Conservation (phyloP, 2,329 filamentous ascomycete species). For the Trichoderma atrobrunneum region DNA sequence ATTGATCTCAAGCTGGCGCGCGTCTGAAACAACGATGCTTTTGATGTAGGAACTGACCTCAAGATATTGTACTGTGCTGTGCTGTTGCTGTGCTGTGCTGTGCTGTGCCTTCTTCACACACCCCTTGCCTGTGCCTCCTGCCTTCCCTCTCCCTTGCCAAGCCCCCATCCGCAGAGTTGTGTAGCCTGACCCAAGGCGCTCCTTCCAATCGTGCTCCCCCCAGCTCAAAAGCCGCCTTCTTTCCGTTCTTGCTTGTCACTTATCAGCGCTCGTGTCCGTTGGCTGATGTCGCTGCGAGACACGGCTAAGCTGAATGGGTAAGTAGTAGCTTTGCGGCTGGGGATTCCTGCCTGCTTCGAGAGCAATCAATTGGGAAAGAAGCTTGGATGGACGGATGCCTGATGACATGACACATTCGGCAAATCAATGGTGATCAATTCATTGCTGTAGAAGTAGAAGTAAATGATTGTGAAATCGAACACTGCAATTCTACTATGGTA, state of each 20-base stretch:
- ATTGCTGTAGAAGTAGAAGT: background rate
- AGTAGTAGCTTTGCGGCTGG: background rate
- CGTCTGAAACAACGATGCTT: background rate
- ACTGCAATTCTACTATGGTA: background rate
- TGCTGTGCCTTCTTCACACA: background rate
- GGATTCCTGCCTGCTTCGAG: background rate
- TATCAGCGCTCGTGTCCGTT: background rate
- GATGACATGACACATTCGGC: background rate
- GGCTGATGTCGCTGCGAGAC: background rate
- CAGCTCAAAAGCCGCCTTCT: background rate
- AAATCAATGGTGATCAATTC: background rate
- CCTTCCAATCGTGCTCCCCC: conserved; percentile 3
- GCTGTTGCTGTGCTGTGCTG: too few relatives aligned
- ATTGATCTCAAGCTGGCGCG: background rate
- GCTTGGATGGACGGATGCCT: background rate
- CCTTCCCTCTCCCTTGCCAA: background rate
- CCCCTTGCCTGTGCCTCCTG: background rate
- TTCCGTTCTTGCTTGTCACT: background rate
- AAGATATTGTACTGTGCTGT: background rate
- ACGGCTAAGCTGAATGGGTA: background rate
- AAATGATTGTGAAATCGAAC: background rate
- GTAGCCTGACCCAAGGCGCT: background rate
- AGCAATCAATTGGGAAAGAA: background rate
- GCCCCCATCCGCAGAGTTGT: background rate
- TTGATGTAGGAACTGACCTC: background rate